Conservation (phyloP, 1,284 basidiomycete genomes). For the Sutorius eximius region DNA sequence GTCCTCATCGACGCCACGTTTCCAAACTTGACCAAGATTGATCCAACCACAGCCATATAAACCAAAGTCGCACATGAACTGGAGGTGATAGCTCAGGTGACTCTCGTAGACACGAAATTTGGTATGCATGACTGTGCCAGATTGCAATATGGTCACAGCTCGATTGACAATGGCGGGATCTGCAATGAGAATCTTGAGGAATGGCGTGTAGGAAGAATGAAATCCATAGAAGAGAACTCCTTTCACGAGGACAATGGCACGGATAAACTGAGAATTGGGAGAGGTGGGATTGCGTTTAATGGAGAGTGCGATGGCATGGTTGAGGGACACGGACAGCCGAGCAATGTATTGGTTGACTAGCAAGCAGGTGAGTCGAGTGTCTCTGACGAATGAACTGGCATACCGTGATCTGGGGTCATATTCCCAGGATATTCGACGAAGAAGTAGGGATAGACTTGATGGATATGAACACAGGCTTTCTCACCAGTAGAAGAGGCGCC, state of each 20-base stretch:
- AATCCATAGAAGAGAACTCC: constrained; percentile 97
- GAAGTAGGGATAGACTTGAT: constrained; percentile 85
- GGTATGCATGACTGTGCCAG: constrained; percentile 78
- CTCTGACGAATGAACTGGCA: constrained; percentile 12
- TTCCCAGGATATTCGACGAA: constrained; percentile 68
- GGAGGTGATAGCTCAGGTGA: constrained; percentile 86
- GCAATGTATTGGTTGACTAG: constrained; percentile 70
- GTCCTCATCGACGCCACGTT: constrained; percentile 45
- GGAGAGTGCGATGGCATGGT: constrained; percentile 75
- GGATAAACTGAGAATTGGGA: constrained; percentile 58
- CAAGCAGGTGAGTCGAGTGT: constrained; percentile 6
- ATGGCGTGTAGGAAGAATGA: constrained; percentile 82
- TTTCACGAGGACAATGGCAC: constrained; percentile 83
- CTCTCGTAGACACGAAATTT: constrained; percentile 84
- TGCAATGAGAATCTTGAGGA: constrained; percentile 82
- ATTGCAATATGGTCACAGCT: constrained; percentile 73
- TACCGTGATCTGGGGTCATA: constrained; percentile 51
- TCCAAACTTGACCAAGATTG: constrained; percentile 61
- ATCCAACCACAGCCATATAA: constrained; percentile 94
- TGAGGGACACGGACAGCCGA: constrained; percentile 68
- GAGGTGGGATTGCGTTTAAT: constrained; percentile 63
- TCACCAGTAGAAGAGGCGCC: constrained; percentile 78
- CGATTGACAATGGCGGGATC: constrained; percentile 73
- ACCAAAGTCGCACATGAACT: constrained; percentile 96
- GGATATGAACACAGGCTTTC: constrained; percentile 86